Percentiles rank a stretch among this genome's conserved stretches.
These are phyloP conservation scores for Fusarium sp. DNA, from an alignment of 2,329 filamentous ascomycete species.

Conservation along the genomic window DNA sequence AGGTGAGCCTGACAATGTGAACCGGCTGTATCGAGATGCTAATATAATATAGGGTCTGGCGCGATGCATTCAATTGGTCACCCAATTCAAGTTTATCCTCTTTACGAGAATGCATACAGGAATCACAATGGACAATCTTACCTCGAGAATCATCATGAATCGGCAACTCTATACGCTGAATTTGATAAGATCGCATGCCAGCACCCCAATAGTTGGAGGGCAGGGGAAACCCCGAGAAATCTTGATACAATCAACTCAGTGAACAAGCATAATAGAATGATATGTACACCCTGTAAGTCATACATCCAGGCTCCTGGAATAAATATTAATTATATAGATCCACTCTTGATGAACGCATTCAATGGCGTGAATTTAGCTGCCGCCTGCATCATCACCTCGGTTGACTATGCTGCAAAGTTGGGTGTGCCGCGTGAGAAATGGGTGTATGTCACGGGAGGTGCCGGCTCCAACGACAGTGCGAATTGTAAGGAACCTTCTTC, in stretches of 20 bases:
- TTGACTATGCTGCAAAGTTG: constrained; percentile 64
- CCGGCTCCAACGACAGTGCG: constrained; percentile 67
- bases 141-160: constrained; percentile 68
- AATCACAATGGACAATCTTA: constrained; percentile 67
- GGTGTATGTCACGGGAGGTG: constrained; percentile 74
- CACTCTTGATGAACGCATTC: constrained; percentile 78
- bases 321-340: constrained; percentile 59
- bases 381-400: constrained; percentile 70
- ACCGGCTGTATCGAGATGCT: not conserved
- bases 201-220: constrained; percentile 69
- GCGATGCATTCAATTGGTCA: constrained; percentile 69
- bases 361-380: constrained; percentile 75
- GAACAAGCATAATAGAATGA: constrained; percentile 71
- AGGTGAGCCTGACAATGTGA: not conserved
- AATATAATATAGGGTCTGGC: constrained; percentile 60
- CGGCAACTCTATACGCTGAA: constrained; percentile 68
- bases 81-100: constrained; percentile 75
- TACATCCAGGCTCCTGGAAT: fast-evolving
- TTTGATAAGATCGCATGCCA: constrained; percentile 68
- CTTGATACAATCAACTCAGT: constrained; percentile 66
- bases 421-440: constrained; percentile 67
- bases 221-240: constrained; percentile 59
- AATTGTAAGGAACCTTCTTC: constrained; percentile 58
- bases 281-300: constrained; percentile 72
- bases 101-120: constrained; percentile 74